Base-by-base conservation (phyloP, 148 eudicot species). In the Rhododendron williamsianum region DNA sequence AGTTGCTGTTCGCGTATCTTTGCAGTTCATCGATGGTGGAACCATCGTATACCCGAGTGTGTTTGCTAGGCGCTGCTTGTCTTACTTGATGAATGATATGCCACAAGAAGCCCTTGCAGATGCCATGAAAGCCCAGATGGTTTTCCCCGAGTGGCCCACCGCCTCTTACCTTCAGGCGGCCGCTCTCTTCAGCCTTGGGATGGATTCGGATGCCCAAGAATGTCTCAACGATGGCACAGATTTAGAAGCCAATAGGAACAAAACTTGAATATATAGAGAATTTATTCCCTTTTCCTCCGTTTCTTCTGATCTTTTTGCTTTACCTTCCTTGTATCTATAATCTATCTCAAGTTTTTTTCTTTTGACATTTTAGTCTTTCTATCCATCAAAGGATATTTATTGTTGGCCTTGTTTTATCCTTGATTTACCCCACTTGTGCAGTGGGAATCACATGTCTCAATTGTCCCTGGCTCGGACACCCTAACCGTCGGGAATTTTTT, bases 41-140 rank as follows among this genome's bases (percentile, higher is more conserved):
- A 91, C 95, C 18, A 93, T 93, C 91, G 91, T 91, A 1, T 93
- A 93, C 48, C 95, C 95, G 6, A 93, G 92, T 1, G 91, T 93
- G 41, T 91, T 87, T 72, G 92, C 92, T 27, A 85, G 95, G 27
- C 91, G 95, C 38, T 91, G 95, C 86, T 86, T 93, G 81, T 78
- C 88, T 74, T 93, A 86, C 83, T 80, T 93, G 91, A 93, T 93
- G 95, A 85, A 43, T 80, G 92, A 89, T 45, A 90, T 88, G 95
- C 84, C 92, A 16, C 92, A 93, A 86, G 93, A 93, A 87, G 95
- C 95, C 49, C 89, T 91, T 1, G 92, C 89, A 30, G 95, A 93
- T 88, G 95, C 95, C 12, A 89, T 93, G 92, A 92, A 93, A 79
- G 93, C 95, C 11, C 92, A 90, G 49, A 92, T 84, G 33, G 86